These are phyloP conservation scores for Vaccinium macrocarpon DNA, from an alignment of 148 eudicot species.

Conservation along the genomic window DNA sequence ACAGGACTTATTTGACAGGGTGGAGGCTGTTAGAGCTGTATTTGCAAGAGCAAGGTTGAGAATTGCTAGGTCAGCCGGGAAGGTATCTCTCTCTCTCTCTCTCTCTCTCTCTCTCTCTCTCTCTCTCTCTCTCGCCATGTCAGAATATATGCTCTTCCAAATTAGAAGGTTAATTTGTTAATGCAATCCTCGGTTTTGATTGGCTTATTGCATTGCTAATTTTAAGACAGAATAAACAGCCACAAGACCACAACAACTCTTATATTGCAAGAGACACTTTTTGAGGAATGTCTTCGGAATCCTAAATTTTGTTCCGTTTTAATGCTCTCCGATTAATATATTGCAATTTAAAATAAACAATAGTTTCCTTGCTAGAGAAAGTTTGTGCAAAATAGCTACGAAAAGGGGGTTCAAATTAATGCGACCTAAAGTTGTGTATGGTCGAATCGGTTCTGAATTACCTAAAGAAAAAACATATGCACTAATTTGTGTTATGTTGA, in stretches of 20 bases:
- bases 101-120: background rate
- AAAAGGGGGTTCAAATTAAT: background rate
- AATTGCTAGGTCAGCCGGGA: background rate
- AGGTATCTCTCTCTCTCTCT: background rate
- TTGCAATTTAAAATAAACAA: too few species aligned
- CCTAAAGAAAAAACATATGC: too few species aligned
- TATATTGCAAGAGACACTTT: too few species aligned
- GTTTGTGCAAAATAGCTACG: too few species aligned
- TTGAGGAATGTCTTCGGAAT: too few species aligned
- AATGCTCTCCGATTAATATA: too few species aligned
- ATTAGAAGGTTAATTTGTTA: background rate
- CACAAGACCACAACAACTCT: background rate
- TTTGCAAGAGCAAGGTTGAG: conserved; percentile 11
- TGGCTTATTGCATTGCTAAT: background rate
- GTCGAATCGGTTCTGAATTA: too few species aligned
- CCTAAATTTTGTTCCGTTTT: too few species aligned
- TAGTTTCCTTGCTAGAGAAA: too few species aligned
- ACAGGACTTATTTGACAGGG: background rate
- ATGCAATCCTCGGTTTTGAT: background rate
- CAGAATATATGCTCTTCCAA: background rate
- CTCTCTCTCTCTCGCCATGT: background rate
- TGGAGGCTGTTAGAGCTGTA: background rate
- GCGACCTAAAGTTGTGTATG: too few species aligned
- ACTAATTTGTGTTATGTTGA: background rate
- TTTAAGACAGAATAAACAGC: background rate